Evolutionary conservation across 345 rosid species (phyloP).

Genomic region (Moricandia arvensis): DNA sequence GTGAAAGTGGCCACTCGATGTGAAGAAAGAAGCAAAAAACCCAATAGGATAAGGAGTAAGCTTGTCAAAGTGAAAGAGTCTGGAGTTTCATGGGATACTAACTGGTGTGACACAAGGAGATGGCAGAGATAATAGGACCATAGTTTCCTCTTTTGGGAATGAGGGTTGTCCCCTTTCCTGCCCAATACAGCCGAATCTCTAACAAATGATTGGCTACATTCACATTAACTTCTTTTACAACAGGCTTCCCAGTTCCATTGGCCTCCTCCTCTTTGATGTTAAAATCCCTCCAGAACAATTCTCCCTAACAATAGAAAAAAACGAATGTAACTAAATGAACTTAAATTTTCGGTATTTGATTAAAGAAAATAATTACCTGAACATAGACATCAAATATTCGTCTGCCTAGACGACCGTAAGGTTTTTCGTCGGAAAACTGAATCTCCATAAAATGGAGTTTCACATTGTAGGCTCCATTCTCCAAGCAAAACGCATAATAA

Average conservation of each 20-base stretch:
- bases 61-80: no score
- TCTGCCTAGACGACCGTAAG: conserved; percentile 42
- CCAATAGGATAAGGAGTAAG: neutral
- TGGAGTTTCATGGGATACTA: neutral
- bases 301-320: neutral
- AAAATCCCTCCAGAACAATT: conserved; percentile 13
- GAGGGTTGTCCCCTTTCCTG: neutral
- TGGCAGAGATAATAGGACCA: neutral
- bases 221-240: neutral
- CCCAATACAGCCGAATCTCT: neutral
- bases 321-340: no score
- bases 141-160: neutral
- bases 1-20: no score
- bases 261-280: conserved; percentile 42
- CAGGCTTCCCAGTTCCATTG: conserved; percentile 17
- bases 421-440: conserved; percentile 39
- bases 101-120: conserved; percentile 1
- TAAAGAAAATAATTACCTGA: conserved; percentile 41
- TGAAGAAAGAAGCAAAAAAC: neutral
- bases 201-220: conserved; percentile 21
- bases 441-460: conserved; percentile 63
- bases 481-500: conserved; percentile 59
- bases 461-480: conserved; percentile 51
- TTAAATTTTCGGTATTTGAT: neutral
- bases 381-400: conserved; percentile 60